Evolutionary conservation across 2,329 filamentous ascomycete species (phyloP), one percentile per base, ranked within the genome.

Genomic region (Pseudonectria buxi): DNA sequence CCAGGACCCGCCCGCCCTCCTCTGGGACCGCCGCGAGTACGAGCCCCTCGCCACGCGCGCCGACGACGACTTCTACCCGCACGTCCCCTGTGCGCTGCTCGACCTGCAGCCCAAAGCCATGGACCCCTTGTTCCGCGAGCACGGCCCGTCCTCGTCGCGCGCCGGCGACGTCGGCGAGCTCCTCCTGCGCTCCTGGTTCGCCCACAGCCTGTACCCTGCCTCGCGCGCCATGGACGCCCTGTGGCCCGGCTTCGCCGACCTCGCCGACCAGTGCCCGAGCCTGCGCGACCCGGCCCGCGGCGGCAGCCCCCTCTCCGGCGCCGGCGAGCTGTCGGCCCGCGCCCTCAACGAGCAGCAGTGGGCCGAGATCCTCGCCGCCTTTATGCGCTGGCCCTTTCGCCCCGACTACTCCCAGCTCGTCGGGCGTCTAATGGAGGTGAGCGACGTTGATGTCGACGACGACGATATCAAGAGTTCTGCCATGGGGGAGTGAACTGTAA

Each of bases 21-120:
- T 68, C 16, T 89, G 81, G 77, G 86, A 94, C 57, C 69, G 73
- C 2, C 78, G 88, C 12, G 62, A 67, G 2, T 78, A 76, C 50
- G 86, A 94, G 50, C 83, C 86, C 0, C 65, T 95, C 12, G 58
- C 65, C 15, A 71, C 76, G 3, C 41, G 65, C 4, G 33, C 59
- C 0, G 51, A 71, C 5, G 18, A 22, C 1, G 88, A 94, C 45
- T 81, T 86, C 50, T 86, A 71, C 55, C 86, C 86, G 2, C 65
- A 71, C 15, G 58, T 68, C 7, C 62, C 68, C 6, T 65, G 76
- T 36, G 61, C 66, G 10, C 72, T 90, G 4, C 55, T 88, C 12
- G 83, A 88, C 55, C 65, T 86, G 39, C 74, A 80, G 45, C 83
- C 85, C 4, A 70, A 71, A 45, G 54, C 65, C 3, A 60, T 71